These are phyloP conservation scores for Neurospora sp. DNA, from an alignment of 495 filamentous ascomycete genomes.

Conservation along the genomic window DNA sequence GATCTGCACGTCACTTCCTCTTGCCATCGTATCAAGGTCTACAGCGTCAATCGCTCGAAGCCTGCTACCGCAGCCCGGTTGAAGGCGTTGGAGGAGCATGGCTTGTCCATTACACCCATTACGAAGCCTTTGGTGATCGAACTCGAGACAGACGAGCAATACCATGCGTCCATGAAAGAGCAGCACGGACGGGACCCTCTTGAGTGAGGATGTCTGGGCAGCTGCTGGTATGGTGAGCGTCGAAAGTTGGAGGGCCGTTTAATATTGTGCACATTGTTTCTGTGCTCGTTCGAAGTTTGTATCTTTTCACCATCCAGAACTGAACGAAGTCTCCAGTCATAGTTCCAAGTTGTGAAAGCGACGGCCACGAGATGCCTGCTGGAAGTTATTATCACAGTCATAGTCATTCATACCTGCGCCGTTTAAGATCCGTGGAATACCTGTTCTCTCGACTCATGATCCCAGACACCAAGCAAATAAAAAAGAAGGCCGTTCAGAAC, in stretches of 20 bases:
- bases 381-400: no score
- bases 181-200: constrained; percentile 37
- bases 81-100: constrained; percentile 37
- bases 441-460: neutral
- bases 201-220: neutral
- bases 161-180: constrained; percentile 33
- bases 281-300: no score
- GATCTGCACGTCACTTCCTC: constrained; percentile 58
- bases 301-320: neutral
- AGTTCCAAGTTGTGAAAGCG: neutral
- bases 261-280: no score
- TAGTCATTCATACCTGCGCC: no score
- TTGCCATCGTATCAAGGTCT: constrained; percentile 52
- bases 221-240: neutral
- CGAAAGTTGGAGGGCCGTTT: neutral
- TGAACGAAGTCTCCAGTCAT: neutral
- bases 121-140: constrained; percentile 39
- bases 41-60: constrained; percentile 49
- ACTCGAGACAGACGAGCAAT: constrained; percentile 37
- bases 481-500: neutral
- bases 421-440: no score
- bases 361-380: no score
- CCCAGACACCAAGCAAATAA: neutral
- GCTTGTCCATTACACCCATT: constrained; percentile 39
- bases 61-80: constrained; percentile 39